These are phyloP conservation scores for Macadamia integrifolia DNA, from an alignment of 164 flowering plant genomes.

Conservation along the genomic window DNA sequence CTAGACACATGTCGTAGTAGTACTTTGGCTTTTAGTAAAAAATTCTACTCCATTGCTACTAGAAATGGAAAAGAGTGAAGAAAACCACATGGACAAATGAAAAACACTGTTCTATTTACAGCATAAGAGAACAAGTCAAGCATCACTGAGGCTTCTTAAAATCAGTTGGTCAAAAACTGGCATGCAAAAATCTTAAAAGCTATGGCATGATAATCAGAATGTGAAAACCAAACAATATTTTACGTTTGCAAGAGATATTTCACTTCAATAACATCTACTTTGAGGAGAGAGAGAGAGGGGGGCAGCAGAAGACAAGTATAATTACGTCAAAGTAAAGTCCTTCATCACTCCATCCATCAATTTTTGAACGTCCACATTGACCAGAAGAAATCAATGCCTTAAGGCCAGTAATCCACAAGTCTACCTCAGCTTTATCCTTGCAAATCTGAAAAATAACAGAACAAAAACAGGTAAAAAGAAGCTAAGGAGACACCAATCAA, in stretches of 20 bases:
- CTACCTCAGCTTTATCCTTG: constrained; percentile 95
- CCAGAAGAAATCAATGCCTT: constrained; percentile 69
- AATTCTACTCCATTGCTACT: no score
- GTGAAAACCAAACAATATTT: neutral
- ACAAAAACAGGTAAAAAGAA: no score
- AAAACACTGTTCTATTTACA: no score
- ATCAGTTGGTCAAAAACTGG: no score
- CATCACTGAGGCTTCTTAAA: no score
- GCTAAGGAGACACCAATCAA: constrained; percentile 3
- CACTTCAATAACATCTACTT: neutral
- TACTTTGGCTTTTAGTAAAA: no score
- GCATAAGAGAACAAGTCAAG: no score
- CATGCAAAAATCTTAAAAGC: neutral
- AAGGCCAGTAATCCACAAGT: constrained; percentile 93
- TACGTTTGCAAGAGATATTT: neutral
- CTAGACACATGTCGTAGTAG: no score
- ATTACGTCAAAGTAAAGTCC: constrained; percentile 72
- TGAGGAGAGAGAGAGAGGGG: no score
- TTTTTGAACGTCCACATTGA: constrained; percentile 88
- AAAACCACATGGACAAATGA: no score
- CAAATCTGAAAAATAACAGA: constrained; percentile 54
- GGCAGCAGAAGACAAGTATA: neutral
- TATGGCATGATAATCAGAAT: neutral
- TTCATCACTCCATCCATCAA: constrained; percentile 95
- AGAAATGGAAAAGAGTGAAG: no score